A percentile compares a stretch with the other conserved stretches of the same genome.
Conservation (phyloP, 768 basidiomycete species). For the Suillus subaureus region DNA sequence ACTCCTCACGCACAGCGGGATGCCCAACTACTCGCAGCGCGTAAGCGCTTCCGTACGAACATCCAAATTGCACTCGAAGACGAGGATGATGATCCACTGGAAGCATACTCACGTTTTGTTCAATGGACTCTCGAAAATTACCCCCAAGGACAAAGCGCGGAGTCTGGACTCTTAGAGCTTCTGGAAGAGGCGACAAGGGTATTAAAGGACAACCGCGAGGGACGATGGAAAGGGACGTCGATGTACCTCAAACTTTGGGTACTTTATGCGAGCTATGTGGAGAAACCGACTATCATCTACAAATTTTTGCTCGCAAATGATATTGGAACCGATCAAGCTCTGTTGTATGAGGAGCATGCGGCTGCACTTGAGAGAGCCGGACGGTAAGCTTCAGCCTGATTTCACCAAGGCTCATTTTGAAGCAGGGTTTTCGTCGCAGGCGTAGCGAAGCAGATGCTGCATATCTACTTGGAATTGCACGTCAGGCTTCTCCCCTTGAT, state of each 20-base stretch:
- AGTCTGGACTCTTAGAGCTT: conserved; percentile 89
- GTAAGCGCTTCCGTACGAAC: conserved; percentile 69
- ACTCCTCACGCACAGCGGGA: conserved; percentile 82
- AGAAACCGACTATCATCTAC: conserved; percentile 86
- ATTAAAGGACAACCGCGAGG: conserved; percentile 74
- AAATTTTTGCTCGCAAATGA: conserved; percentile 89
- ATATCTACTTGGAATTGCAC: conserved; percentile 85
- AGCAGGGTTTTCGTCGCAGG: conserved; percentile 41
- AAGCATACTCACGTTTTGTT: conserved; percentile 84
- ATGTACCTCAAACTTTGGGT: conserved; percentile 95
- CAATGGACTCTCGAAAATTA: conserved; percentile 95
- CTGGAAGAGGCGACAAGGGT: conserved; percentile 90
- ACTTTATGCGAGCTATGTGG: conserved; percentile 90
- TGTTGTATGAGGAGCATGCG: conserved; percentile 94
- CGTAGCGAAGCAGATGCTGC: conserved; percentile 87
- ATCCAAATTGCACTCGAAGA: conserved; percentile 68
- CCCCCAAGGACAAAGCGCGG: conserved; percentile 87
- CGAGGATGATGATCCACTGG: conserved; percentile 83
- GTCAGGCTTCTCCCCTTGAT: conserved; percentile 80
- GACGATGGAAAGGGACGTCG: conserved; percentile 75
- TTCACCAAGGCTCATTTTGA: conserved; percentile 31
- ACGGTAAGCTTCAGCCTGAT: conserved; percentile 54
- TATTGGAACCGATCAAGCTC: conserved; percentile 77
- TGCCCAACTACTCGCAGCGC: conserved; percentile 62
- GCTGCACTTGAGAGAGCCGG: conserved; percentile 79